These are phyloP conservation scores for Psidium friedrichsthalianum DNA, from an alignment of 345 rosid species.

Conservation along the genomic window DNA sequence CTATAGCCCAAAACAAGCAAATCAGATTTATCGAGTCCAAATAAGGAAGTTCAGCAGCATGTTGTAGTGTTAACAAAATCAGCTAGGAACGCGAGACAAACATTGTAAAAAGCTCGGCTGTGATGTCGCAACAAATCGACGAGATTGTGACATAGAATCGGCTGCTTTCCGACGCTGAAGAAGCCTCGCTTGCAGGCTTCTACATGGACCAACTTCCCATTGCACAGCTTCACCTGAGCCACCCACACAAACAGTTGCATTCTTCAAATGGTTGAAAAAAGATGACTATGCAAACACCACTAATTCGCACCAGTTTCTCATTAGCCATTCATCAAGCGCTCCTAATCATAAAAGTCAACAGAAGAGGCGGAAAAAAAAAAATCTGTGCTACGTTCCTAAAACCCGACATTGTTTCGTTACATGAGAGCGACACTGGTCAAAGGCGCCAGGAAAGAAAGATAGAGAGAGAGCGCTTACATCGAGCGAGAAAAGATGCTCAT, in stretches of 20 bases:
- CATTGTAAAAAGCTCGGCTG: conserved; percentile 86
- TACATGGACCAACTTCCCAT: conserved; percentile 77
- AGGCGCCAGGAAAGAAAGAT: neutral
- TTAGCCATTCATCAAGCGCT: neutral
- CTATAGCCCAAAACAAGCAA: neutral
- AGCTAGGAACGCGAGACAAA: conserved; percentile 7
- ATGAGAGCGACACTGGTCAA: neutral
- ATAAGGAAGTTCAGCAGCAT: neutral
- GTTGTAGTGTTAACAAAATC: neutral
- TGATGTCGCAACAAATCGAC: conserved; percentile 89
- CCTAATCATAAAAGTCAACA: neutral
- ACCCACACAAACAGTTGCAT: neutral
- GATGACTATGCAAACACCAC: neutral
- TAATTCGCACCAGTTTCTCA: neutral
- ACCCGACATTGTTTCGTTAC: neutral
- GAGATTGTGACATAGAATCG: conserved; percentile 66
- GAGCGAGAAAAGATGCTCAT: conserved; percentile 79
- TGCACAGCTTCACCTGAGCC: conserved; percentile 83
- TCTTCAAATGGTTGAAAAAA: neutral
- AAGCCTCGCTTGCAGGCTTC: conserved; percentile 86
- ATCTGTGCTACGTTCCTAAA: neutral
- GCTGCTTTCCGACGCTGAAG: conserved; percentile 65
- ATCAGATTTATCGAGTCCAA: neutral
- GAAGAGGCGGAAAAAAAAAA: neutral
- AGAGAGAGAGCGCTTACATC: conserved; percentile 35